phyloP scores from a whole-genome alignment of 108 stramenopile genomes.

The Fragilariopsis cylindrus region DNA sequence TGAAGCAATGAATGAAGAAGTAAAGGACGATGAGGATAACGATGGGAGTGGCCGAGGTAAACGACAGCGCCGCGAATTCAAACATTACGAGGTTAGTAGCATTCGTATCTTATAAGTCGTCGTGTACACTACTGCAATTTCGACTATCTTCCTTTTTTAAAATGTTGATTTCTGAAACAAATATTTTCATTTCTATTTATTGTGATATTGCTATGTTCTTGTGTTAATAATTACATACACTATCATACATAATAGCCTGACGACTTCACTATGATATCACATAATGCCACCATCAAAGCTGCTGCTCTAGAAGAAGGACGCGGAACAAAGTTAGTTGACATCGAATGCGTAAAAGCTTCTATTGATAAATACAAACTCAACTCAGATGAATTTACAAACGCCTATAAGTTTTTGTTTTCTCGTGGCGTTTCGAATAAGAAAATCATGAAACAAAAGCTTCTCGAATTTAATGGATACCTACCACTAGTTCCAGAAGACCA shows the following conservation, averaged over 20 bases:
- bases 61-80: conserved; percentile 25
- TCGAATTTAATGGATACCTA: conserved; percentile 54
- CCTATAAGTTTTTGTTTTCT: conserved; percentile 36
- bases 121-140: no score
- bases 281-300: conserved; percentile 8
- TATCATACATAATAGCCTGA: conserved; percentile 26
- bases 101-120: no score
- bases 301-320: conserved; percentile 32
- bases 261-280: conserved; percentile 37
- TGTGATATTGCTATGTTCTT: no score
- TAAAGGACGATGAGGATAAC: conserved; percentile 3
- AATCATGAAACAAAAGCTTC: conserved; percentile 27
- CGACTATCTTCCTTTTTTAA: no score
- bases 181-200: no score
- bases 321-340: conserved; percentile 29
- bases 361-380: conserved; percentile 25
- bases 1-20: conserved; percentile 12
- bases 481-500: conserved; percentile 28
- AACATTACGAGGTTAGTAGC: not conserved
- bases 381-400: conserved; percentile 27
- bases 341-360: conserved; percentile 22
- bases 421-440: conserved; percentile 26
- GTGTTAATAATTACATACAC: no score
- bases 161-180: no score
- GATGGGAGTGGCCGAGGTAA: conserved; percentile 17